These are phyloP conservation scores for Astrocystis sublimbata DNA, from an alignment of 495 filamentous ascomycete species.

Conservation along the genomic window DNA sequence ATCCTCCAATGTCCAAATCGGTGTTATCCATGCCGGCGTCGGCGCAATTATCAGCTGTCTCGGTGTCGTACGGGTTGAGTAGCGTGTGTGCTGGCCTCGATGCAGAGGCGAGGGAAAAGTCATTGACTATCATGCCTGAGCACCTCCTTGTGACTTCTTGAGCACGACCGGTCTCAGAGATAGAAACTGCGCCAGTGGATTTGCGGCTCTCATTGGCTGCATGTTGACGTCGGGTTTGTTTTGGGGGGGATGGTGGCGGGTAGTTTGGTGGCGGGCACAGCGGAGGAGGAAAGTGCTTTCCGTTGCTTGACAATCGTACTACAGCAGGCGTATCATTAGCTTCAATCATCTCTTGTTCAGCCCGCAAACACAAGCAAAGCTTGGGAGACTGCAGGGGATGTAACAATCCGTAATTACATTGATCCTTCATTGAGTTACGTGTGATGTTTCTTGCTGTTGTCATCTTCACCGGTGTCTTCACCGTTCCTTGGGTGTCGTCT, in stretches of 20 bases:
- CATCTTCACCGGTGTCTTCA: neutral
- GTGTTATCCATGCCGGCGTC: neutral
- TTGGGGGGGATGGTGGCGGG: neutral
- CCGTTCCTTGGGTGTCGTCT: neutral
- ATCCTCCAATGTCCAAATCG: neutral
- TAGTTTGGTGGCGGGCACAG: slow-evolving; percentile 2
- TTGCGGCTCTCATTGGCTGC: neutral
- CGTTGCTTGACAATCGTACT: neutral
- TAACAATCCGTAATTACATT: neutral
- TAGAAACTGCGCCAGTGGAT: neutral
- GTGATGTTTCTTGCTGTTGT: neutral
- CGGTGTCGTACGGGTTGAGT: neutral
- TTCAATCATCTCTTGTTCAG: neutral
- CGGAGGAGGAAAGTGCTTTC: neutral
- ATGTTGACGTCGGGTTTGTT: neutral
- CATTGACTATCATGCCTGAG: neutral
- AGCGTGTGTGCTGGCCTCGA: neutral
- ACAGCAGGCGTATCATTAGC: neutral
- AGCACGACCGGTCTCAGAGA: neutral
- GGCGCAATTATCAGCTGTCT: neutral
- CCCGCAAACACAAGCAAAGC: neutral
- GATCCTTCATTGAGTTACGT: neutral
- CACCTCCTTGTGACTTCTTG: neutral
- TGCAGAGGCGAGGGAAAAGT: neutral
- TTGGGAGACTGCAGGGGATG: neutral